Evolutionary conservation across 768 basidiomycete species (phyloP).

Genomic region (Pleurotus eryngii): DNA sequence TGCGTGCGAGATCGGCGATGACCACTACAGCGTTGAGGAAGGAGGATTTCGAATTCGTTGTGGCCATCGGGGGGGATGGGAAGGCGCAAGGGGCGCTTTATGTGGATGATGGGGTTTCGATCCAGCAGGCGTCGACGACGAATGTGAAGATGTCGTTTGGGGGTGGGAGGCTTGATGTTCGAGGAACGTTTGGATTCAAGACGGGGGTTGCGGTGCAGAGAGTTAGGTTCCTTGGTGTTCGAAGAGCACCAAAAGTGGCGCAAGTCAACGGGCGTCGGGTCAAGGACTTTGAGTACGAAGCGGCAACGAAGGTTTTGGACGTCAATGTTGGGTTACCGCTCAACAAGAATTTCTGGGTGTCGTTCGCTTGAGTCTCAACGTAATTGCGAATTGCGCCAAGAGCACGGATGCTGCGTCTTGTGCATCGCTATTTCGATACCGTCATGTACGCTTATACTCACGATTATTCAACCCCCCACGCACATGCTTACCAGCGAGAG

Average conservation of each 20-base stretch:
- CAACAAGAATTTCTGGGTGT: slow-evolving; percentile 29
- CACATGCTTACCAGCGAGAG: background rate
- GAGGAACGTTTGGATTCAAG: slow-evolving; percentile 34
- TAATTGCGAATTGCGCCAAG: background rate
- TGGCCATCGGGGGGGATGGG: slow-evolving; percentile 55
- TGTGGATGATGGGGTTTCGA: slow-evolving; percentile 62
- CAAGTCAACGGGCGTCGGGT: slow-evolving; percentile 25
- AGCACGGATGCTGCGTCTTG: too few species aligned
- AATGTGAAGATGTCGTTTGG: slow-evolving; percentile 29
- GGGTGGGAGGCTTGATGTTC: slow-evolving; percentile 26
- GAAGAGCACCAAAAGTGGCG: slow-evolving; percentile 24
- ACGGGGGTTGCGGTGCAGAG: slow-evolving; percentile 33
- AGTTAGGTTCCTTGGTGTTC: slow-evolving; percentile 37
- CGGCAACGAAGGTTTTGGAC: slow-evolving; percentile 37
- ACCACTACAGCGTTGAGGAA: slow-evolving; percentile 54
- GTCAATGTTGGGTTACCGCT: slow-evolving; percentile 38
- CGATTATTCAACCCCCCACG: background rate
- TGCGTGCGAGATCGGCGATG: slow-evolving; percentile 54
- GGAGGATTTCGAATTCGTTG: slow-evolving; percentile 58
- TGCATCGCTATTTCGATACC: too few species aligned
- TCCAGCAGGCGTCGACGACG: slow-evolving; percentile 30
- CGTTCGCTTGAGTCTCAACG: background rate
- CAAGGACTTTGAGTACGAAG: slow-evolving; percentile 30
- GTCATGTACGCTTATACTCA: too few species aligned
- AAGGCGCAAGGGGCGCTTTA: slow-evolving; percentile 53